Conservation (phyloP, 306 rosid genomes). For the Cotoneaster glaucophyllus region DNA sequence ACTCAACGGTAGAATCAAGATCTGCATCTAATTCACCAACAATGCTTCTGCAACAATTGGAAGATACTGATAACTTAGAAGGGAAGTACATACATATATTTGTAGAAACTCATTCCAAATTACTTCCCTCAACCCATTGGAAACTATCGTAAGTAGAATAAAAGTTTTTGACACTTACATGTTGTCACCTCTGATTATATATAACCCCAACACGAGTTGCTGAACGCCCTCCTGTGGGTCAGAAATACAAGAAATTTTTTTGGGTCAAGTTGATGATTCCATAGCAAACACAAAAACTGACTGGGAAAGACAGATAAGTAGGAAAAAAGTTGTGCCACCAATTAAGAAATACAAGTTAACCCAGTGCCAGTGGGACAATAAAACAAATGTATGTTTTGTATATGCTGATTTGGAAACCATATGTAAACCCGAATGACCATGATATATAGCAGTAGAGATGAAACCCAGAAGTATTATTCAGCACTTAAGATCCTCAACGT, state of each 20-base stretch:
- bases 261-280: too few relatives aligned
- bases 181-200: slow-evolving; percentile 95
- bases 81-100: background rate
- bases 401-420: background rate
- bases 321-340: background rate
- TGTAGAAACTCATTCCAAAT: background rate
- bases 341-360: background rate
- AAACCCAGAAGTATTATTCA: background rate
- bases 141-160: background rate
- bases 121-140: background rate
- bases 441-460: background rate
- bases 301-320: too few relatives aligned
- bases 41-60: slow-evolving; percentile 69
- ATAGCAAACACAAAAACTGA: too few relatives aligned
- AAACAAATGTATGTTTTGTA: background rate
- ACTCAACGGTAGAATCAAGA: slow-evolving; percentile 71
- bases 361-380: background rate
- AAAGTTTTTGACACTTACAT: slow-evolving; percentile 41
- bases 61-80: background rate
- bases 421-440: background rate
- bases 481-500: background rate
- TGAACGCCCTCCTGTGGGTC: slow-evolving; percentile 90
- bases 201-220: slow-evolving; percentile 81
- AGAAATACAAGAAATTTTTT: background rate
- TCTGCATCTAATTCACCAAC: slow-evolving; percentile 95